Evolutionary conservation across 2,329 filamentous ascomycete species (phyloP), one percentile per base, ranked within the genome.

Genomic region (Ascochyta lentis): DNA sequence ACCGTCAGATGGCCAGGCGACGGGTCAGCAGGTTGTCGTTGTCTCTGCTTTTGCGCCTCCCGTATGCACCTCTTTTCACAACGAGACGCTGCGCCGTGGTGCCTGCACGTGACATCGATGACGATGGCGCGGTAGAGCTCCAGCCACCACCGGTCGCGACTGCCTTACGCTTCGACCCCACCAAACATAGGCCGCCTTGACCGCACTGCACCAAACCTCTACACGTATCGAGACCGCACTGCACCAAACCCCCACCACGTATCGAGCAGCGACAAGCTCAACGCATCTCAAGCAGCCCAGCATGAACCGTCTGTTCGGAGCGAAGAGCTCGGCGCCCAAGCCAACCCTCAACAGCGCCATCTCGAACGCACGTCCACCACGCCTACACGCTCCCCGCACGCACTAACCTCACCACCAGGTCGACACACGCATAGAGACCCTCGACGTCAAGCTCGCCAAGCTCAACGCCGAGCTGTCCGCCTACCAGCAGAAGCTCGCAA

Each of bases 231-330:
- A 16, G 31, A 9, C 33, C 45, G 41, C 23, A 26, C 40, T 24
- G 22, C 12, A 35, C 39, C 12, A 27, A 4, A 41, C 39, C 15
- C 12, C 39, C 6, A 9, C n/a, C 23, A 6, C 9, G 27, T 13
- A 39, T 13, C 10, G 19, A 19, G 12, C 16, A 39, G 19, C 6
- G 3, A 8, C 13, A 31, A 19, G 22, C 26, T 10, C 29, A 6
- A 10, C 26, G n/a, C n/a, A 8, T 13, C 26, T 23, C n/a, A 19
- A n/a, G n/a, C 24, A 9, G 22, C 31, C 45, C 77, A 82, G 51
- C 61, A 98, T 99, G 95, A 98, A 99, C 77, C 91, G 95, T 69
- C 84, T 99, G 67, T 99, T 99, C 76, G 95, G 95, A 74, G 85
- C 89, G 67, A 95, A 93, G 80, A 89, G 86, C 78, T 88, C 90